phyloP scores from a whole-genome alignment of 176 grass and related monocot species.

The Bothriochloa decipiens region DNA sequence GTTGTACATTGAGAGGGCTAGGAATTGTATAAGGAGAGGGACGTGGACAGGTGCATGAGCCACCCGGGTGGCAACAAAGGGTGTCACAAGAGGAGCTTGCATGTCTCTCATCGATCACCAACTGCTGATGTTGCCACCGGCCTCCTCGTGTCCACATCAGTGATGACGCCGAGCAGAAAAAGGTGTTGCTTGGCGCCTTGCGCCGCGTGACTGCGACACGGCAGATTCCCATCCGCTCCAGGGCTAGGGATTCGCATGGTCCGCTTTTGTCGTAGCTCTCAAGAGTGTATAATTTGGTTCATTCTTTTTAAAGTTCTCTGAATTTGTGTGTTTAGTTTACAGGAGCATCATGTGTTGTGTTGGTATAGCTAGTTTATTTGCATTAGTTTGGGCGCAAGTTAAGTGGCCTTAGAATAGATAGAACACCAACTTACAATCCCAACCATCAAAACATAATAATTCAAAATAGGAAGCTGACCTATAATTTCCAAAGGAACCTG shows the following conservation, averaged over 20 bases:
- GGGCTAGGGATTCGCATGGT: conserved; percentile 23
- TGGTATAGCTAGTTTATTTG: background rate
- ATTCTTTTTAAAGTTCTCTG: background rate
- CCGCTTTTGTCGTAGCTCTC: conserved; percentile 39
- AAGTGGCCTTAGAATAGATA: background rate
- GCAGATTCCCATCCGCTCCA: conserved; percentile 43
- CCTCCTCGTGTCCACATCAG: conserved; percentile 13
- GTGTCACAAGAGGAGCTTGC: conserved; percentile 19
- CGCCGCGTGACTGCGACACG: conserved; percentile 19
- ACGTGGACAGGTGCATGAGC: conserved; percentile 46
- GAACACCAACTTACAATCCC: too few relatives aligned
- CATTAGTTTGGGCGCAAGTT: background rate
- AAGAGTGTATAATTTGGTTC: background rate
- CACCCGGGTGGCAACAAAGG: conserved; percentile 44
- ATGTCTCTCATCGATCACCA: conserved; percentile 28
- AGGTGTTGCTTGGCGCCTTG: conserved; percentile 45
- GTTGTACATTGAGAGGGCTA: too few relatives aligned
- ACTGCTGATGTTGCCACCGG: background rate
- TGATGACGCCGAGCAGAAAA: conserved; percentile 44
- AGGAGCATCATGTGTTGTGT: background rate
- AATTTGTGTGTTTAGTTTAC: background rate
- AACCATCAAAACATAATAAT: background rate
- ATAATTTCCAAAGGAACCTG: background rate
- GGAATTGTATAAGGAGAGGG: conserved; percentile 10
- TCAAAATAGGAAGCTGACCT: too few relatives aligned